phyloP scores from a whole-genome alignment of 2,329 filamentous ascomycete genomes.

The Lasiodiplodia sp. region DNA sequence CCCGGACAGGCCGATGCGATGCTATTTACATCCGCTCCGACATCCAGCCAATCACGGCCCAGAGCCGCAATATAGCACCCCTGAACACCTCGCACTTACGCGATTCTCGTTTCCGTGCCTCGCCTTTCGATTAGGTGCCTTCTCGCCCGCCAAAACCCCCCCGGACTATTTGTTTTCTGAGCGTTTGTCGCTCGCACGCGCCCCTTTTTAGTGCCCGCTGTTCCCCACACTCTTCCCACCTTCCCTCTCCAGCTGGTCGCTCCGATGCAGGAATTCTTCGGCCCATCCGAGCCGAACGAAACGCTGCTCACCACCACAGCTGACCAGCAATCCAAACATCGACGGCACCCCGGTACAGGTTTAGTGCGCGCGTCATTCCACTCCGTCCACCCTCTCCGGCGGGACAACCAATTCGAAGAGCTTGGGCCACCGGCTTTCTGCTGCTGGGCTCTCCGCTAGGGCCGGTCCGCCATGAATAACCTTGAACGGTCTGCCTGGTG shows the following conservation, averaged over 20 bases:
- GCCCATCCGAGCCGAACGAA: neutral
- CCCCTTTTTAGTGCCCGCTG: neutral
- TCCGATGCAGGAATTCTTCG: conserved; percentile 10
- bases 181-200: neutral
- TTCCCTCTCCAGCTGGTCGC: conserved; percentile 18
- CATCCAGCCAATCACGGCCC: conserved; percentile 8
- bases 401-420: neutral
- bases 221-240: conserved; percentile 19
- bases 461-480: conserved; percentile 9
- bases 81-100: neutral
- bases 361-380: neutral
- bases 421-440: neutral
- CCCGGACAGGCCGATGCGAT: neutral
- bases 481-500: conserved; percentile 1
- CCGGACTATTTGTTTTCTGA: neutral
- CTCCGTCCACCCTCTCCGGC: neutral
- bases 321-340: conserved; percentile 10
- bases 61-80: neutral
- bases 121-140: conserved; percentile 11
- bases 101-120: conserved; percentile 2
- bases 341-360: neutral
- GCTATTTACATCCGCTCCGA: conserved; percentile 9
- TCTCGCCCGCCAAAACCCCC: neutral
- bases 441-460: neutral
- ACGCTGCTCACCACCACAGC: conserved; percentile 11